Evolutionary conservation across 306 rosid genomes (phyloP), one percentile per base, ranked within the genome.

Genomic region (Gillenia trifoliata): DNA sequence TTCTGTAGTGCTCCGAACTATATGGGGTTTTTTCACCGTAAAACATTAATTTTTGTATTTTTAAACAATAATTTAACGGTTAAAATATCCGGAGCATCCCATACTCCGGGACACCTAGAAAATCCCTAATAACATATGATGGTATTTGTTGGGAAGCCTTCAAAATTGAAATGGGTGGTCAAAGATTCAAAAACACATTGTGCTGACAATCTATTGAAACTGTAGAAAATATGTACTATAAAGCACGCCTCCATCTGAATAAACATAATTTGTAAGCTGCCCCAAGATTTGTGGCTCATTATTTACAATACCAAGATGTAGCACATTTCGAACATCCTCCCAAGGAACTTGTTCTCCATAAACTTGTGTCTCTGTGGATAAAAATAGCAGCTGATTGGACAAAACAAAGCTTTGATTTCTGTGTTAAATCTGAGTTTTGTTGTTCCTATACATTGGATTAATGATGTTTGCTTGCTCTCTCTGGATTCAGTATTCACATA

Each of bases 321-420:
- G 17, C 17, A 54, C 40, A 45, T 11, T 4, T 29, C 6, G 16
- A n/a, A 25, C 33, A 67, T 20, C 60, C 25, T 29, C 26, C 66
- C 61, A 10, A 69, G 43, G 41, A 29, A 29, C 61, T 49, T 69
- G 73, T 49, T 6, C 43, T 19, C 73, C 45, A 30, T 30, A 36
- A 70, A 15, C 28, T 26, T n/a, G n/a, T 70, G 30, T 30, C n/a
- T 12, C 63, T 50, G 62, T 9, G 36, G 30, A 50, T 50, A 31
- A 30, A 68, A 70, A n/a, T 31, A 20, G 45, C 74, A 70, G 43
- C 50, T 68, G 60, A 52, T 68, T 49, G 11, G 57, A 45, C 57
- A 45, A 0, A 1, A 38, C 28, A 38, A 47, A 45, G 72, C 43
- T 45, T 68, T 26, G 72, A 68, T 45, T 68, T 68, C 8, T 69